Evolutionary conservation across 139 green algal genomes (phyloP), one percentile per base, ranked within the genome.

Genomic region (Ulvella scutata): DNA sequence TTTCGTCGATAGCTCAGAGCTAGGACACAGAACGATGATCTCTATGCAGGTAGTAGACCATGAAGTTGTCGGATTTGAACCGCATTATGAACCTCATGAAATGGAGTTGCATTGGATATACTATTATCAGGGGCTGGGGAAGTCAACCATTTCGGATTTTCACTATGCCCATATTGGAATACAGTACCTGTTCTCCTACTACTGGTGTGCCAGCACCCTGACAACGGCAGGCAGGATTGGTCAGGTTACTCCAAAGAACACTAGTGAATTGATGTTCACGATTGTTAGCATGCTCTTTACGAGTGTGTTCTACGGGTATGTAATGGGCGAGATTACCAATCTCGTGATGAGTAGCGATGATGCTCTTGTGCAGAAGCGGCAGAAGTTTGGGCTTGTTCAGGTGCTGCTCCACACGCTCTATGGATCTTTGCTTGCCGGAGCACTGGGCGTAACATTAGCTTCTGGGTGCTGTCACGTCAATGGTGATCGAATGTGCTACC

Each of bases 271-370:
- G 9, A 3, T 78, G 29, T 83, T 83, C 79, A 80, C 76, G 2
- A 75, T 37, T 40, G 38, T 78, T 37, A 40, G 61, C 21, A 81
- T 85, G 78, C 31, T 82, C 23, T 31, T 78, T 10, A 74, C 73
- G 4, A n/a, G 83, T 23, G 83, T 78, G 3, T 33, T 85, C 37
- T 83, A 81, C 40, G 75, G 72, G 9, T 85, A 78, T 72, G 37
- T 83, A n/a, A 39, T 85, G 60, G 78, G 75, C 10, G 78, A 80
- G 72, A 85, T 85, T 43, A 79, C 81, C 75, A 81, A 85, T 61
- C 9, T 80, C 7, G 75, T 85, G 7, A 85, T 85, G 81, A 72
- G 36, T 34, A 38, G 31, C 33, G 81, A 85, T 73, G 74, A 79
- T 62, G 81, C 51, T 43, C 79, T 83, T 10, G 81, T 85, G 17